Evolutionary conservation across 352 stramenopile species (phyloP).

Genomic region (Lagenidium giganteum): DNA sequence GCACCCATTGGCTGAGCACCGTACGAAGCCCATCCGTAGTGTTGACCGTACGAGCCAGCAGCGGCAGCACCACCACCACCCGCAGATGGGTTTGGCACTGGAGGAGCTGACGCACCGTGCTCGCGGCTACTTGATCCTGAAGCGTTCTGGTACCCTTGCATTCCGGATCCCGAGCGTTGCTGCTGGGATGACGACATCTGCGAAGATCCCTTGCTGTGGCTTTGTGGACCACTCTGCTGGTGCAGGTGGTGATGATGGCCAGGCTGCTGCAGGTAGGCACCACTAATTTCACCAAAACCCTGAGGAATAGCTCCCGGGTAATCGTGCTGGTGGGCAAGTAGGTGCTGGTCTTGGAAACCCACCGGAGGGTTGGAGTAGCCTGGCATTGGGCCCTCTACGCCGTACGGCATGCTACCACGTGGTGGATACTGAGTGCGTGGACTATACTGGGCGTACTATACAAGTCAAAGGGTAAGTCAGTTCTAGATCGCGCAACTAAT

Average conservation of each 20-base stretch:
- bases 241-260: slow-evolving; percentile 34
- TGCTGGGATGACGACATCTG: slow-evolving; percentile 37
- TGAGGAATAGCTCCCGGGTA: slow-evolving; percentile 70
- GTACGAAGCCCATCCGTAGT: slow-evolving; percentile 82
- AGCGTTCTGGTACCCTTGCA: slow-evolving; percentile 53
- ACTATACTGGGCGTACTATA: slow-evolving; percentile 80
- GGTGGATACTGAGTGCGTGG: slow-evolving; percentile 81
- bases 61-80: slow-evolving; percentile 14
- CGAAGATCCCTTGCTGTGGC: slow-evolving; percentile 56
- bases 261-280: slow-evolving; percentile 66
- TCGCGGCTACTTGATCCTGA: slow-evolving; percentile 31
- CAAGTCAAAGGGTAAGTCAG: neutral
- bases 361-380: slow-evolving; percentile 77
- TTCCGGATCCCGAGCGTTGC: slow-evolving; percentile 50
- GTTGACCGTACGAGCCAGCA: slow-evolving; percentile 53
- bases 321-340: slow-evolving; percentile 76
- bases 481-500: no score
- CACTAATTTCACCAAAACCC: slow-evolving; percentile 81
- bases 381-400: slow-evolving; percentile 71
- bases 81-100: slow-evolving; percentile 61
- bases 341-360: slow-evolving; percentile 80
- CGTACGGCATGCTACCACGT: slow-evolving; percentile 79
- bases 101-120: slow-evolving; percentile 48
- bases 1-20: slow-evolving; percentile 65
- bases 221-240: slow-evolving; percentile 49